A percentile compares a stretch with the other conserved stretches of the same genome.
phyloP scores from a whole-genome alignment of 192 early-diverging fungal genomes.

The Backusella westeae region DNA sequence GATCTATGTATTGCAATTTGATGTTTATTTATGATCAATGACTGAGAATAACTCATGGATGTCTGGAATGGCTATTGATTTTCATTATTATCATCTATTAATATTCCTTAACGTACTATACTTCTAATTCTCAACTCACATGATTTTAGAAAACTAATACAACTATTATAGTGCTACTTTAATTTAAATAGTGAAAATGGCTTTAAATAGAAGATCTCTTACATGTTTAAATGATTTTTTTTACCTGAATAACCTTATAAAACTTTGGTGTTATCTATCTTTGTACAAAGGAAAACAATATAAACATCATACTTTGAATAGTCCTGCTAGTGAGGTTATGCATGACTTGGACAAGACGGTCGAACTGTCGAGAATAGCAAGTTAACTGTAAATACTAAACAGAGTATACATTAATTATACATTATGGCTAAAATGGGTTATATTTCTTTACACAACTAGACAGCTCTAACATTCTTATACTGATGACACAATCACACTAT shows the following conservation, averaged over 20 bases:
- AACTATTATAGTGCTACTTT: not conserved
- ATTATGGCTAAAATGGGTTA: not conserved
- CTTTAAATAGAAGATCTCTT: not conserved
- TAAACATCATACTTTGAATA: not conserved
- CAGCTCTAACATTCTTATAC: not conserved
- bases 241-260: not conserved
- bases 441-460: not conserved
- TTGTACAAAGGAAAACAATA: not conserved
- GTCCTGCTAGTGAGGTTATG: not conserved
- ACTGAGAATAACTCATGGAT: not conserved
- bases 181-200: not conserved
- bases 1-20: not conserved
- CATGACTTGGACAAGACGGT: not conserved
- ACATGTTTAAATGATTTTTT: not conserved
- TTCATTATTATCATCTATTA: not conserved
- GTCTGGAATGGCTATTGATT: not conserved
- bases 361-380: not conserved
- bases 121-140: not conserved
- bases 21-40: not conserved
- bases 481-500: constrained; percentile 1
- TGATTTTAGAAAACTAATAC: not conserved
- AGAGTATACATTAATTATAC: not conserved
- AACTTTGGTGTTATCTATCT: not conserved
- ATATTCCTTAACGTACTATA: not conserved
- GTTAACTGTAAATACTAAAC: not conserved